Evolutionary conservation across 768 basidiomycete species (phyloP), one percentile per base, ranked within the genome.

Genomic region (Lactifluus pinguis): DNA sequence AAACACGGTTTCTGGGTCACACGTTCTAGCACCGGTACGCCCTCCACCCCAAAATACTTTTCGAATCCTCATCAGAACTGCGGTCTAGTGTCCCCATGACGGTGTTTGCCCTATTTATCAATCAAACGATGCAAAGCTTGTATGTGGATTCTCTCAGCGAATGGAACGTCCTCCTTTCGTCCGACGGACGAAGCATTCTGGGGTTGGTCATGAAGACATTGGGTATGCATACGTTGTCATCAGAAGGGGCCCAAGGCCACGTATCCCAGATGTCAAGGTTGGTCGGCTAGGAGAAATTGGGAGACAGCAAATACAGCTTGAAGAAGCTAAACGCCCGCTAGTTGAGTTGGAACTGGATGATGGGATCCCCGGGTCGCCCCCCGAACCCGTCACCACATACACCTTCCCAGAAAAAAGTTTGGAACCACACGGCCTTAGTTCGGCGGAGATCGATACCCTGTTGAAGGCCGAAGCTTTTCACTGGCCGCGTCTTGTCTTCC

Each of bases 221-320:
- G 83, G 82, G 38, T 98, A 94, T 71, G 91, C 92, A 17, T 99
- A 99, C 70, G 81, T 97, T 51, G 89, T 93, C 34, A 80, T 99
- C 57, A 85, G 84, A 36, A 80, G 92, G 53, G 95, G 95, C 3
- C 64, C 75, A 32, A 79, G 95, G 59, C 93, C 93, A 63, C 17
- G 65, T 25, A 30, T 55, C 55, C 61, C 63, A 1, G 68, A 68
- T 14, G 74, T 72, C 34, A 73, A 74, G 55, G 68, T 77, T 15
- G 84, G 84, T 52, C 74, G 84, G 47, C 62, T 83, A 19, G 84
- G 84, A 13, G 77, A 74, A 29, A 77, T 85, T 25, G 83, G 83
- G 4, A 74, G 68, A 63, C 73, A 76, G 47, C 80, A 72, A 19
- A 62, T 78, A 39, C 71, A 74, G 38, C 76, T 76, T 55, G 69